These are phyloP conservation scores for Nicotiana knightiana DNA, from an alignment of 257 asterid species.

Conservation along the genomic window DNA sequence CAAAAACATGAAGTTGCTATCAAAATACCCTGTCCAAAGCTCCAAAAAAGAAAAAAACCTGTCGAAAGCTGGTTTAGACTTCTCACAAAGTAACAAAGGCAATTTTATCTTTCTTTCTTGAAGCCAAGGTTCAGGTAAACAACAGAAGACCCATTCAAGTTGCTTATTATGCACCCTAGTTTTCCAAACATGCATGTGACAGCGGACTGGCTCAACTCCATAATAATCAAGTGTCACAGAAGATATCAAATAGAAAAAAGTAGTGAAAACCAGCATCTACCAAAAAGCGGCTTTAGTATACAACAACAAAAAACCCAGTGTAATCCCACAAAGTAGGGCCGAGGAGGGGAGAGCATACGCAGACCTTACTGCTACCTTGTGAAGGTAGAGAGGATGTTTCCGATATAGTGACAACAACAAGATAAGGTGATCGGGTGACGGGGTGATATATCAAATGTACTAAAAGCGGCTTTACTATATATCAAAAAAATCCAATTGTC, in stretches of 20 bases:
- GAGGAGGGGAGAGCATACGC: too few species aligned
- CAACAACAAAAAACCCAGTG: too few species aligned
- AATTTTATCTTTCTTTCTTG: not conserved
- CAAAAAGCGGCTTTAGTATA: not conserved
- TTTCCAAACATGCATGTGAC: not conserved
- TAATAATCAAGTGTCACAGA: not conserved
- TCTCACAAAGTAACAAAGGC: not conserved
- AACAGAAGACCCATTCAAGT: not conserved
- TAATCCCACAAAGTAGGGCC: too few species aligned
- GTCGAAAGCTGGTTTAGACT: not conserved
- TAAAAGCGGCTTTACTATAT: not conserved
- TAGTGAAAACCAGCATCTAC: not conserved
- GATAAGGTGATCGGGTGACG: too few species aligned
- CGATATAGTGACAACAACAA: too few species aligned
- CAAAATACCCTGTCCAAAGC: not conserved
- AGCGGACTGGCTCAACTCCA: not conserved
- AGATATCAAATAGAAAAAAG: not conserved
- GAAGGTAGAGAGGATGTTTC: too few species aligned
- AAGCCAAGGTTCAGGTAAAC: constrained; percentile 1
- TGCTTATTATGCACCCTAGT: not conserved
- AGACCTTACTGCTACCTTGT: too few species aligned
- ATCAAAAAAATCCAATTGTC: not conserved
- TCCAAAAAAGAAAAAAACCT: not conserved
- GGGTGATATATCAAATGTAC: not conserved
- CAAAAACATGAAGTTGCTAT: not conserved